Conservation (phyloP, 768 basidiomycete genomes). For the Pisolithus microcarpus region DNA sequence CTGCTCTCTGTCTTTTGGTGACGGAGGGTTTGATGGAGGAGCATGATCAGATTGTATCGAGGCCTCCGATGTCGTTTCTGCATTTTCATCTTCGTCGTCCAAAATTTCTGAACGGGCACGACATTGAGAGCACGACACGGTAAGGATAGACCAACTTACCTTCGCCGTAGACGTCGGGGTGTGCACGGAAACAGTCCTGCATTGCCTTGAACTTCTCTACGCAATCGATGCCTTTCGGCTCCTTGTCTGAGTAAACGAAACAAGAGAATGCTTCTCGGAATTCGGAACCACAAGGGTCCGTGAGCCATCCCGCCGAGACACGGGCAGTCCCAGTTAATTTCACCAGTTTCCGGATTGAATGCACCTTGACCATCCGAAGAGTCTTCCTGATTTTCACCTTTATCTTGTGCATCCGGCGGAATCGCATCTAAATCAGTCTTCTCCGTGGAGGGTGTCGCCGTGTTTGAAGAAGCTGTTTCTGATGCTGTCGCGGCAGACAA, state of each 20-base stretch:
- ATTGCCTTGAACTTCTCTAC: slow-evolving; percentile 96
- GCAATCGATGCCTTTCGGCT: slow-evolving; percentile 97
- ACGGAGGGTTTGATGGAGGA: neutral
- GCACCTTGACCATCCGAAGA: slow-evolving; percentile 41
- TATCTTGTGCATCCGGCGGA: slow-evolving; percentile 5
- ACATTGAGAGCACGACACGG: neutral
- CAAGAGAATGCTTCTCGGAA: slow-evolving; percentile 97
- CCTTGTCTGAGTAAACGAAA: slow-evolving; percentile 88
- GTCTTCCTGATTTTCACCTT: slow-evolving; percentile 19
- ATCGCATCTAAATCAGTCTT: slow-evolving; percentile 6
- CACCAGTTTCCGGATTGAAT: slow-evolving; percentile 93
- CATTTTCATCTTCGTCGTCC: slow-evolving; percentile 49
- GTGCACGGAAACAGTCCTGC: slow-evolving; percentile 95
- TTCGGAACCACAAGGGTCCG: slow-evolving; percentile 87
- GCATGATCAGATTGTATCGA: slow-evolving; percentile 3
- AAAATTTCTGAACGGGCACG: slow-evolving; percentile 47
- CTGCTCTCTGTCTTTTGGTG: slow-evolving; percentile 7
- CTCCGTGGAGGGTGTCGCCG: neutral
- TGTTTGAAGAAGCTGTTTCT: slow-evolving; percentile 14
- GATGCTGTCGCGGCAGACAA: slow-evolving; percentile 10
- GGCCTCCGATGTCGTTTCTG: neutral
- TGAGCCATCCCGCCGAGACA: slow-evolving; percentile 99
- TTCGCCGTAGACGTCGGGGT: slow-evolving; percentile 93
- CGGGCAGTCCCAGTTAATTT: slow-evolving; percentile 99
- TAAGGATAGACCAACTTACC: slow-evolving; percentile 45